Evolutionary conservation across 768 basidiomycete genomes (phyloP).

Genomic region (Auricularia auricula-judae): DNA sequence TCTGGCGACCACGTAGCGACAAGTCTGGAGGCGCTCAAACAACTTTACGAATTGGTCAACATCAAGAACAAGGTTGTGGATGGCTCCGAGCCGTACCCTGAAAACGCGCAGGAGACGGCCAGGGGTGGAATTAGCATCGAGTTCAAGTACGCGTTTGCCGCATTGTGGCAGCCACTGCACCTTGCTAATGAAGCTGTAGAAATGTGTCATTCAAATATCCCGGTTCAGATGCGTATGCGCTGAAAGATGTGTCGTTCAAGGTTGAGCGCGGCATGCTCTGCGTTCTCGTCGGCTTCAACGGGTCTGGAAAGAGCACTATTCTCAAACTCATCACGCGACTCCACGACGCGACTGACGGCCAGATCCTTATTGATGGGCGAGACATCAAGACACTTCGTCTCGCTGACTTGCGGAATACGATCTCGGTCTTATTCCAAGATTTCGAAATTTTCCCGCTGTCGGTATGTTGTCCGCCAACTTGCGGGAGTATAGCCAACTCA

Average conservation of each 20-base stretch:
- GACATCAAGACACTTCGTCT: slow-evolving; percentile 53
- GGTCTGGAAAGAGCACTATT: slow-evolving; percentile 27
- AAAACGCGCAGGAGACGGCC: background rate
- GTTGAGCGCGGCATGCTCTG: slow-evolving; percentile 22
- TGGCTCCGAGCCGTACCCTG: slow-evolving; percentile 4
- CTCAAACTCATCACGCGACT: slow-evolving; percentile 39
- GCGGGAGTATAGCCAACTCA: background rate
- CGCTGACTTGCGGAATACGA: slow-evolving; percentile 50
- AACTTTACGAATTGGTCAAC: slow-evolving; percentile 4
- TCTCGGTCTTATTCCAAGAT: slow-evolving; percentile 71
- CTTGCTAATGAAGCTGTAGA: background rate
- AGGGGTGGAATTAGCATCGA: slow-evolving; percentile 4
- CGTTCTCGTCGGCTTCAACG: slow-evolving; percentile 23
- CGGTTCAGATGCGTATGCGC: slow-evolving; percentile 14
- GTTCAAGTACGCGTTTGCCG: slow-evolving; percentile 2
- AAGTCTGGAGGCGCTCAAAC: slow-evolving; percentile 4
- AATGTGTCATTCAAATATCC: slow-evolving; percentile 16
- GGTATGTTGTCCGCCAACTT: slow-evolving; percentile 27
- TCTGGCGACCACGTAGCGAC: background rate
- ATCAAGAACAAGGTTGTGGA: slow-evolving; percentile 2
- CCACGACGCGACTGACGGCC: slow-evolving; percentile 34
- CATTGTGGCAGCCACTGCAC: background rate
- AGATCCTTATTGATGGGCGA: slow-evolving; percentile 37
- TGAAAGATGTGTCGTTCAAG: slow-evolving; percentile 19
- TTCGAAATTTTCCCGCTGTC: slow-evolving; percentile 72